Percentiles rank a stretch among this genome's conserved stretches.
Conservation (phyloP, 768 basidiomycete genomes). For the Collybia sordida region DNA sequence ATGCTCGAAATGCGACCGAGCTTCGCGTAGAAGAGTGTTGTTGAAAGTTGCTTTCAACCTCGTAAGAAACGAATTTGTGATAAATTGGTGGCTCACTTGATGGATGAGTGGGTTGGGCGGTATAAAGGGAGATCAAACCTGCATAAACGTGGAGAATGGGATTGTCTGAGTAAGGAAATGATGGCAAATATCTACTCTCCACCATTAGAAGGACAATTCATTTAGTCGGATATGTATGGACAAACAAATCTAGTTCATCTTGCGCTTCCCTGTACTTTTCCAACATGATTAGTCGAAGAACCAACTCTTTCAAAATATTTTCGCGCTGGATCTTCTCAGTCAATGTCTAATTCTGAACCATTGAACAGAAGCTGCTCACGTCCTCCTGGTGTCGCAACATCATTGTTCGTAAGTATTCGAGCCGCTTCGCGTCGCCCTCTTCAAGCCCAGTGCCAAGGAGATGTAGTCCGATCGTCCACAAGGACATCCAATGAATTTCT, state of each 20-base stretch:
- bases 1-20: conserved; percentile 66
- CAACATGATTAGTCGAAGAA: conserved; percentile 61
- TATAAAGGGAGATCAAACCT: conserved; percentile 67
- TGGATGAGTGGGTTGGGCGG: conserved; percentile 39
- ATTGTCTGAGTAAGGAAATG: conserved; percentile 86
- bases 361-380: conserved; percentile 38
- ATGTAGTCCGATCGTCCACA: conserved; percentile 70
- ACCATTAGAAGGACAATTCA: conserved; percentile 4
- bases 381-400: conserved; percentile 69
- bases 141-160: conserved; percentile 81
- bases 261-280: conserved; percentile 67
- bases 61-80: neutral
- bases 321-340: conserved; percentile 53
- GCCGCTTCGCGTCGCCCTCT: conserved; percentile 30
- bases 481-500: conserved; percentile 70
- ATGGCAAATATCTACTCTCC: conserved; percentile 70
- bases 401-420: conserved; percentile 67
- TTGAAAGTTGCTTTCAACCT: conserved; percentile 22
- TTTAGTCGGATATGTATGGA: conserved; percentile 4
- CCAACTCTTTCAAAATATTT: conserved; percentile 70
- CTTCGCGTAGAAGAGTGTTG: conserved; percentile 42
- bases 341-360: conserved; percentile 3
- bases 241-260: conserved; percentile 84
- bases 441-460: conserved; percentile 42
- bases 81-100: conserved; percentile 10